Evolutionary conservation across 768 basidiomycete genomes (phyloP).

Genomic region (Termitomyces sp.): DNA sequence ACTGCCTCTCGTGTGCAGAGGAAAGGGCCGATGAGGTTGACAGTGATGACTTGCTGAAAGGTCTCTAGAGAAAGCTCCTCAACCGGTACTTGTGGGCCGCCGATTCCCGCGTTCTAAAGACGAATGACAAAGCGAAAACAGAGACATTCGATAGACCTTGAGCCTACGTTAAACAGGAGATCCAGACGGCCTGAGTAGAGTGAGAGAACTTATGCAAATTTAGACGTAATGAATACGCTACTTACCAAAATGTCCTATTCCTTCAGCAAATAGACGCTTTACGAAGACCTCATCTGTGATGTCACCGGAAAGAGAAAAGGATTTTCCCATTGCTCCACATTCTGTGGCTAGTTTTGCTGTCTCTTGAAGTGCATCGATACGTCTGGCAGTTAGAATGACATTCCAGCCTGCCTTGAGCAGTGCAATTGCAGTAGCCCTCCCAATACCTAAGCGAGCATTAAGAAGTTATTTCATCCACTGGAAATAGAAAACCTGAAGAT

Average conservation of each 20-base stretch:
- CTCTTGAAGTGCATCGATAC: conserved; percentile 51
- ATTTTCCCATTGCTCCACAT: conserved; percentile 17
- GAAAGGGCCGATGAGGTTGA: conserved; percentile 71
- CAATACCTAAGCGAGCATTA: conserved; percentile 41
- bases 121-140: not conserved
- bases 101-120: conserved; percentile 70
- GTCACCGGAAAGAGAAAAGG: conserved; percentile 55
- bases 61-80: conserved; percentile 57
- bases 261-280: conserved; percentile 46
- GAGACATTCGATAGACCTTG: not conserved
- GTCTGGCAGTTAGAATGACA: conserved; percentile 60
- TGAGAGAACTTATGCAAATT: not conserved
- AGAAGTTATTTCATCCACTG: not conserved
- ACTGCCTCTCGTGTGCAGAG: conserved; percentile 77
- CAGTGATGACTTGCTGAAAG: conserved; percentile 60
- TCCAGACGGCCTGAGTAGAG: conserved; percentile 53
- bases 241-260: conserved; percentile 53
- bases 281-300: conserved; percentile 63
- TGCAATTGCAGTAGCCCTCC: conserved; percentile 60
- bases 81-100: conserved; percentile 41
- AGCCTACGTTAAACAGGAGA: conserved; percentile 68
- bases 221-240: not conserved
- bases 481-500: conserved; percentile 12
- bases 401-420: conserved; percentile 68
- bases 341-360: conserved; percentile 42